Evolutionary conservation across 2,329 filamentous ascomycete species (phyloP).

Genomic region (Microdochium nivale): DNA sequence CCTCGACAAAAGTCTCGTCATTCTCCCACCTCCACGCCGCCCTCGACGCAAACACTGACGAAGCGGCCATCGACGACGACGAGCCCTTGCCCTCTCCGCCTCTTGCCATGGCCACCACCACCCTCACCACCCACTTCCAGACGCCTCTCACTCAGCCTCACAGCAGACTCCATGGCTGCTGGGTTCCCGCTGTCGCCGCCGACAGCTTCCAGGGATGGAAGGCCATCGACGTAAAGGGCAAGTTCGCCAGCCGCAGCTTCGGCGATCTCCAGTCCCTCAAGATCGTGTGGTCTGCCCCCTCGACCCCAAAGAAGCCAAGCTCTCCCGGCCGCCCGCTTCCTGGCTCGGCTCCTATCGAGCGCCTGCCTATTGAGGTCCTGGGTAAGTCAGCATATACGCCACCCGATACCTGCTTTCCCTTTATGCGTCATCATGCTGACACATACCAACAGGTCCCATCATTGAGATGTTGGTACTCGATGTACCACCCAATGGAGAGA

Average conservation of each 20-base stretch:
- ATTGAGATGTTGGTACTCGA: slow-evolving; percentile 68
- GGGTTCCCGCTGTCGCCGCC: slow-evolving; percentile 39
- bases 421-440: slow-evolving; percentile 4
- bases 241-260: slow-evolving; percentile 51
- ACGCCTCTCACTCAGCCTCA: slow-evolving; percentile 45
- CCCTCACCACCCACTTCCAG: slow-evolving; percentile 37
- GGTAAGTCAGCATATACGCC: slow-evolving; percentile 38
- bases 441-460: slow-evolving; percentile 49
- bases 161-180: slow-evolving; percentile 49
- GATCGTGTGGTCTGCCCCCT: slow-evolving; percentile 42
- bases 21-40: slow-evolving; percentile 28
- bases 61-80: slow-evolving; percentile 43
- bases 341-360: slow-evolving; percentile 54
- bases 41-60: slow-evolving; percentile 19
- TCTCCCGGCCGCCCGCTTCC: slow-evolving; percentile 24
- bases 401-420: not conserved
- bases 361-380: slow-evolving; percentile 60
- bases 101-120: slow-evolving; percentile 14
- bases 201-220: slow-evolving; percentile 55
- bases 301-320: slow-evolving; percentile 18
- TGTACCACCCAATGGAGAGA: slow-evolving; percentile 64
- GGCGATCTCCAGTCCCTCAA: slow-evolving; percentile 48
- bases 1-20: slow-evolving; percentile 52
- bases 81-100: slow-evolving; percentile 19
- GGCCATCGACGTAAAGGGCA: slow-evolving; percentile 50